Percentiles rank a stretch among this genome's conserved stretches.
Evolutionary conservation across 2,329 filamentous ascomycete species (phyloP).

Genomic region (Blastomyces gilchristii): DNA sequence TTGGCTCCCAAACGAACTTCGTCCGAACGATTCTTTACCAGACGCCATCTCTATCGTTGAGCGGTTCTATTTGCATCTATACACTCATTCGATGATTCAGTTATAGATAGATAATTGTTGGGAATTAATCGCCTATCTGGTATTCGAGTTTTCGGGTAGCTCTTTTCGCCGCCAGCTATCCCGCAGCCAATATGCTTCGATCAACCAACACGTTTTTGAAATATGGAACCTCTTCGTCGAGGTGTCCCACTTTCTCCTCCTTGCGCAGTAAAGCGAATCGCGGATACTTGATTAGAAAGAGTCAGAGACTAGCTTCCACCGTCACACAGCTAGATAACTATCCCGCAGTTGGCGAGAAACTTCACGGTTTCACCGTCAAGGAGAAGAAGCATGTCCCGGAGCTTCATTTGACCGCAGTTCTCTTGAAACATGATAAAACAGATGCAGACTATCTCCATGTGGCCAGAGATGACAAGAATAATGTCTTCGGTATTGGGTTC

Average conservation of each 20-base stretch:
- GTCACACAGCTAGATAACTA: conserved; percentile 67
- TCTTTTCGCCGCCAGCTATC: neutral
- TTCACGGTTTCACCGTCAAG: conserved; percentile 87
- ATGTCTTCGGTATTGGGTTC: conserved; percentile 99
- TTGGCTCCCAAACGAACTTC: neutral
- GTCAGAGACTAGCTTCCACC: conserved; percentile 38
- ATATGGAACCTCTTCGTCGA: neutral
- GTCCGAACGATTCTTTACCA: neutral
- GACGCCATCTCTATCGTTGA: neutral
- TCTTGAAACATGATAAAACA: conserved; percentile 87
- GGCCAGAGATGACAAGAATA: conserved; percentile 90
- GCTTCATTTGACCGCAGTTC: conserved; percentile 80
- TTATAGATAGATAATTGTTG: neutral
- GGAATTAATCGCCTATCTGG: neutral
- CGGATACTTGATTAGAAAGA: neutral
- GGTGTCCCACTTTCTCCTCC: neutral
- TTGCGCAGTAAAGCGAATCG: conserved; percentile 1
- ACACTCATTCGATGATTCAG: neutral
- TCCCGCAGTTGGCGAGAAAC: conserved; percentile 69
- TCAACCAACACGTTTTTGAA: conserved; percentile 7
- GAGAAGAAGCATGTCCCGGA: conserved; percentile 88
- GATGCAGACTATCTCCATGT: conserved; percentile 94
- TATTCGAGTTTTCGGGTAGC: too few relatives aligned
- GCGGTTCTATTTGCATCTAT: neutral
- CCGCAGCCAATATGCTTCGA: conserved; percentile 10